Evolutionary conservation across 1,284 basidiomycete genomes (phyloP), one percentile per base, ranked within the genome.

Genomic region (Pascua sp.): DNA sequence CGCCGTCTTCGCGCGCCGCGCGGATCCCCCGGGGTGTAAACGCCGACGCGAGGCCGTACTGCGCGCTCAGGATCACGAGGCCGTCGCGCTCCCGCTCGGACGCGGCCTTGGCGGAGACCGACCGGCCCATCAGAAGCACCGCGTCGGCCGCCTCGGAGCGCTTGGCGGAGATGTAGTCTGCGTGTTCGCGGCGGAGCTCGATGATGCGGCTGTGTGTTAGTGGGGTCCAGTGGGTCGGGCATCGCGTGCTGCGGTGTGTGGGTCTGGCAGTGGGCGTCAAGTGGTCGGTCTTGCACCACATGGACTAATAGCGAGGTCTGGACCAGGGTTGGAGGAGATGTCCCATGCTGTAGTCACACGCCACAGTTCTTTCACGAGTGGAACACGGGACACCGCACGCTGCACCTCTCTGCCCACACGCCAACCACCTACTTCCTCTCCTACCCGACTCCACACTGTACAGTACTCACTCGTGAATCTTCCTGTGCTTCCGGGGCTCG

Each of bases 61-160:
- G 81, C 4, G 89, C 90, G 56, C 86, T 83, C 43, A 85, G 69
- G 61, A 93, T 84, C 51, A 92, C 81, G 43, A 92, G 80, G 51
- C 89, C 88, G 87, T 62, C 57, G 37, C 44, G 72, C 8, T 64
- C 66, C 18, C 73, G 60, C 64, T 83, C 83, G n/a, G 46, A 24
- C 0, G 24, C 32, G 10, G 55, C 49, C 8, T 36, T 43, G 0
- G 65, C 50, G 2, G 68, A 65, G 0, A 77, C 69, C 15, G 75
- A 71, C 17, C 79, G 76, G 46, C 73, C 64, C 63, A 83, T 71
- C 36, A 83, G 61, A 18, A 63, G 67, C 12, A 78, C 62, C 5
- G 81, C 86, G 48, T 86, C 84, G 46, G 82, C 77, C 11, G 84
- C 84, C 63, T 86, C 83, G 51, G 79, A 76, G 55, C 80, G 76